These are phyloP conservation scores for Echria macrotheca DNA, from an alignment of 495 filamentous ascomycete genomes.

Conservation along the genomic window DNA sequence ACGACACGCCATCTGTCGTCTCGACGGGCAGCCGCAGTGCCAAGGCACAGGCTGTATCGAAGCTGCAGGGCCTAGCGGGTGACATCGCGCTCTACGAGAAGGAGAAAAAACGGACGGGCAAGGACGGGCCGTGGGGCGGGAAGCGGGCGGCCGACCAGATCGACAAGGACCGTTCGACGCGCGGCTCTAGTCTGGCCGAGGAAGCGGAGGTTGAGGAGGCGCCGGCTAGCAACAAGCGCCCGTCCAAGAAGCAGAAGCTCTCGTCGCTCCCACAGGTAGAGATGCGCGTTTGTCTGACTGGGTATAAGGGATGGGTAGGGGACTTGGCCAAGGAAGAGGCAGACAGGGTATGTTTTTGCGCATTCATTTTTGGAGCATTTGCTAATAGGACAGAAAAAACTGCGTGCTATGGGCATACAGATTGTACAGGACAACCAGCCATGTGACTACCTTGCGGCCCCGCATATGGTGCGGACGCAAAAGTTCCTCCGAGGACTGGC, in stretches of 20 bases:
- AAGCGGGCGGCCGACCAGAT: constrained; percentile 55
- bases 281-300: constrained; percentile 72
- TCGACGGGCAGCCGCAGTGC: constrained; percentile 76
- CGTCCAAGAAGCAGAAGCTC: constrained; percentile 59
- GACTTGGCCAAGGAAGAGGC: constrained; percentile 64
- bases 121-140: constrained; percentile 75
- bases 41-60: constrained; percentile 73
- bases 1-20: constrained; percentile 64
- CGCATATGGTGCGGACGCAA: constrained; percentile 75
- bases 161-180: constrained; percentile 41
- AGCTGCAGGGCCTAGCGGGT: constrained; percentile 66
- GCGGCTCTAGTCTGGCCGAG: constrained; percentile 27
- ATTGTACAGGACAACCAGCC: constrained; percentile 66
- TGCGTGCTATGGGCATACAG: constrained; percentile 78
- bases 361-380: constrained; percentile 20
- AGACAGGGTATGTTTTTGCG: constrained; percentile 62
- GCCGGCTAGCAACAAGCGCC: constrained; percentile 30
- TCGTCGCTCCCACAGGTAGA: constrained; percentile 48
- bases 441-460: constrained; percentile 84
- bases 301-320: constrained; percentile 68
- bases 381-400: constrained; percentile 72
- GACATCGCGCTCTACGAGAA: constrained; percentile 91
- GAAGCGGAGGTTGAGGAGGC: constrained; percentile 47
- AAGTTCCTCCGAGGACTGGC: constrained; percentile 91
- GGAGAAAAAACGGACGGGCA: constrained; percentile 70